Evolutionary conservation across 75 land plant genomes (phyloP).

Genomic region (Picea glauca): DNA sequence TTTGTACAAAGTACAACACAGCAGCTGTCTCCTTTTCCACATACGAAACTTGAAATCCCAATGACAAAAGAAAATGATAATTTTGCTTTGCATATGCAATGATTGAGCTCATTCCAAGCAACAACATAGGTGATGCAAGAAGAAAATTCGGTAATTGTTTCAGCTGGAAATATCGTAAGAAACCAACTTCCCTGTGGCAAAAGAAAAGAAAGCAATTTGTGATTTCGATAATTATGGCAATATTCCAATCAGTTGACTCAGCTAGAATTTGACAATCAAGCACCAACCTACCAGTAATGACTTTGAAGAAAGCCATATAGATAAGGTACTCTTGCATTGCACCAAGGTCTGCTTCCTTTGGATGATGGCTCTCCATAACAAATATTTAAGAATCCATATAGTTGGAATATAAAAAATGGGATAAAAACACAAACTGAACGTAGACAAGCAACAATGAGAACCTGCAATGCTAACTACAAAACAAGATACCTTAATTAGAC

Average conservation of each 20-base stretch:
- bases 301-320: constrained; percentile 86
- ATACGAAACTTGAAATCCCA: constrained; percentile 42
- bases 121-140: constrained; percentile 83
- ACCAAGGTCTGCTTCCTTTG: constrained; percentile 72
- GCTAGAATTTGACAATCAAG: neutral
- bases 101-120: constrained; percentile 58
- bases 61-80: constrained; percentile 42
- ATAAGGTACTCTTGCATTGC: constrained; percentile 64
- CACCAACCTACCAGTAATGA: constrained; percentile 75
- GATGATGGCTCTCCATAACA: constrained; percentile 34
- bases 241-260: neutral
- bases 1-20: neutral
- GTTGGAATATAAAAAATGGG: constrained; percentile 78
- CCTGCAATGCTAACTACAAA: constrained; percentile 49
- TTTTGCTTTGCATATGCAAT: constrained; percentile 40
- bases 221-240: constrained; percentile 5
- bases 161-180: constrained; percentile 81
- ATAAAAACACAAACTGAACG: constrained; percentile 42
- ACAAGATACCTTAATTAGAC: constrained; percentile 4
- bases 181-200: constrained; percentile 82
- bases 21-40: constrained; percentile 23
- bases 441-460: constrained; percentile 30
- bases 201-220: constrained; percentile 11
- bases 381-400: constrained; percentile 67
- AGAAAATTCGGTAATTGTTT: constrained; percentile 97